Percentiles rank a stretch among this genome's conserved stretches.
Evolutionary conservation across 176 grass and related monocot genomes (phyloP).

Genomic region (Oryza glumipatula): DNA sequence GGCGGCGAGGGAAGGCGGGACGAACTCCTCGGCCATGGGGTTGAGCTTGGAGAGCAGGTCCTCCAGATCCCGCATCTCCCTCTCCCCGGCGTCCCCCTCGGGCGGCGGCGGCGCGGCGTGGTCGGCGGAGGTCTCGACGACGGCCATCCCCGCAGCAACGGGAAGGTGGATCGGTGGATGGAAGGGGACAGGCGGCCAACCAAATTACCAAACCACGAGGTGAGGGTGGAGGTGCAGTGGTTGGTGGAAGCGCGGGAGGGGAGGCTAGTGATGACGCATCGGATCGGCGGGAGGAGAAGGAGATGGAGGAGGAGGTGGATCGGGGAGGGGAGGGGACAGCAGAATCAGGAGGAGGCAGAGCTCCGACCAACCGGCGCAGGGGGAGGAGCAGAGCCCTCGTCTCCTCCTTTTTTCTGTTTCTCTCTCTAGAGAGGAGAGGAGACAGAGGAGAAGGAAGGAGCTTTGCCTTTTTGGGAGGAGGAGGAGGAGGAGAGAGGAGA

Average conservation of each 20-base stretch:
- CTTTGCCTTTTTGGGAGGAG: too few relatives aligned
- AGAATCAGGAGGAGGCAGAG: constrained; percentile 14
- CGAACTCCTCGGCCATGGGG: constrained; percentile 99
- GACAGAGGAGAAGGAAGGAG: too few relatives aligned
- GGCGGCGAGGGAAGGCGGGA: constrained; percentile 68
- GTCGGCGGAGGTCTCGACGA: constrained; percentile 53
- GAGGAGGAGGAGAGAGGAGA: too few relatives aligned
- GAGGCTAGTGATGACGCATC: constrained; percentile 15
- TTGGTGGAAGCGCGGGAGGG: constrained; percentile 14
- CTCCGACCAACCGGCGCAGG: constrained; percentile 22
- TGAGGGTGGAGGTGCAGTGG: background rate
- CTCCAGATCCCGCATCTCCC: constrained; percentile 98
- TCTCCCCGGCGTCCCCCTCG: constrained; percentile 52
- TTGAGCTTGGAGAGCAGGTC: constrained; percentile 99
- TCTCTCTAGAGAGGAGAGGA: too few relatives aligned
- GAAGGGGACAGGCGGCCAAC: constrained; percentile 7
- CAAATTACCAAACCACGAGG: background rate
- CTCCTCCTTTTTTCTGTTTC: too few relatives aligned
- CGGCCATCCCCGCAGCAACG: constrained; percentile 37
- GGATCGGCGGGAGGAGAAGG: constrained; percentile 24
- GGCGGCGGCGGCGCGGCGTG: constrained; percentile 6
- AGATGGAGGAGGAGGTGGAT: background rate
- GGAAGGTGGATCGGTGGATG: constrained; percentile 41
- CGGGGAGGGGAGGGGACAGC: constrained; percentile 6
- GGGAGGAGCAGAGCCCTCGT: constrained; percentile 10